phyloP scores from a whole-genome alignment of 202 grass and related monocot genomes.

The Schoenoplectus triqueter region DNA sequence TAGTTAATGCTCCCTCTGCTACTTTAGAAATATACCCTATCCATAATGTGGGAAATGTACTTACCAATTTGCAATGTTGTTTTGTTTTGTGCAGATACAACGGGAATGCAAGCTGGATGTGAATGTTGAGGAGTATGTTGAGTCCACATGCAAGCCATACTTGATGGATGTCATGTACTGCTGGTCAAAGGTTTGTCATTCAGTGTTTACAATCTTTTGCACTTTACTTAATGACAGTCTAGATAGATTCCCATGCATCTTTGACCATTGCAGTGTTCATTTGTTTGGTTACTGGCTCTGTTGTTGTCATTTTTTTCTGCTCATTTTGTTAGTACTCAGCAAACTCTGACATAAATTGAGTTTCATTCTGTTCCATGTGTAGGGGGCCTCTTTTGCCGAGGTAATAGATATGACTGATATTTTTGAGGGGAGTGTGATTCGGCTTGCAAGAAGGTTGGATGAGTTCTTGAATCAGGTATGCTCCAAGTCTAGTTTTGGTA shows the following conservation, averaged over 20 bases:
- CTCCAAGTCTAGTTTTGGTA: neutral
- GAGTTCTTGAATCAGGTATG: constrained; percentile 99
- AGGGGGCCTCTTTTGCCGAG: constrained; percentile 91
- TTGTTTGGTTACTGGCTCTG: neutral
- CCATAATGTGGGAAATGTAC: neutral
- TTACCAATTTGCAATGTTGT: constrained; percentile 31
- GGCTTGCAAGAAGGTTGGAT: constrained; percentile 87
- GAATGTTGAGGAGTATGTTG: constrained; percentile 97
- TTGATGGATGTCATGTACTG: constrained; percentile 98
- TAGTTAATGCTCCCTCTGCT: constrained; percentile 43
- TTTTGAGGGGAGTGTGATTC: constrained; percentile 96
- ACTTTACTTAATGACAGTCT: neutral
- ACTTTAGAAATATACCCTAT: constrained; percentile 27
- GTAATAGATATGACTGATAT: constrained; percentile 99
- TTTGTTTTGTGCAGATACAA: constrained; percentile 72
- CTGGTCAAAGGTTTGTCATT: constrained; percentile 88
- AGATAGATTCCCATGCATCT: too few relatives aligned
- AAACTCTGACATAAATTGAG: neutral
- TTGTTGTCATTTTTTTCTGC: neutral
- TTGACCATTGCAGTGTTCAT: neutral
- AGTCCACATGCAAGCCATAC: constrained; percentile 83
- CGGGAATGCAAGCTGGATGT: constrained; percentile 94
- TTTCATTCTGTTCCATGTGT: constrained; percentile 32
- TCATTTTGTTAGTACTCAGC: neutral
- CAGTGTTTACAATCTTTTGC: constrained; percentile 6